Percentiles rank a stretch among this genome's conserved stretches.
Evolutionary conservation across 805 yeast genomes (phyloP).

Genomic region (Tetrapisispora arboricola): DNA sequence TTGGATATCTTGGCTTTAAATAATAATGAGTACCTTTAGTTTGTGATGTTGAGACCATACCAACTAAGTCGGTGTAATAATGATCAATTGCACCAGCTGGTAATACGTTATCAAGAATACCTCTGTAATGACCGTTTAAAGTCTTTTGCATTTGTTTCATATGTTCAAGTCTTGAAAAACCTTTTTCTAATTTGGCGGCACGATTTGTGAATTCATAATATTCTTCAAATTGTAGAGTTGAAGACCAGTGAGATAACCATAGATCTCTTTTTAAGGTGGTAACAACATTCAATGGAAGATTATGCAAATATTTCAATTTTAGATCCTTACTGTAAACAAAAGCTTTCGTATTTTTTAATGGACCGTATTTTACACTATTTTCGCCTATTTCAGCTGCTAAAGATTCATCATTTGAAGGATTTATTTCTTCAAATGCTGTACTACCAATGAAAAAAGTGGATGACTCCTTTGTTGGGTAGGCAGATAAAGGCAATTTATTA

Average conservation of each 20-base stretch:
- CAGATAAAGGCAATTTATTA: slow-evolving; percentile 46
- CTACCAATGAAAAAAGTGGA: slow-evolving; percentile 33
- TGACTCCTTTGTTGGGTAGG: slow-evolving; percentile 51
- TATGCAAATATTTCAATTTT: slow-evolving; percentile 52
- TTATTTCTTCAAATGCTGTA: slow-evolving; percentile 13
- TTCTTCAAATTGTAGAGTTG: slow-evolving; percentile 68
- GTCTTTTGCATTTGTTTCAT: slow-evolving; percentile 34
- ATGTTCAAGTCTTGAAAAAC: slow-evolving; percentile 77
- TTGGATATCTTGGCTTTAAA: slow-evolving; percentile 82
- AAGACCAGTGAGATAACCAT: slow-evolving; percentile 85
- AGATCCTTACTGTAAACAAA: slow-evolving; percentile 36
- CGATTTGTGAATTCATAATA: slow-evolving; percentile 68
- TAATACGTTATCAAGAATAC: slow-evolving; percentile 49
- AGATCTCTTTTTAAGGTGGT: slow-evolving; percentile 55
- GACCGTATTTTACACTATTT: slow-evolving; percentile 44
- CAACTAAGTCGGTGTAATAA: slow-evolving; percentile 82
- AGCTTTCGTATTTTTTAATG: slow-evolving; percentile 38
- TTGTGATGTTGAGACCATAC: slow-evolving; percentile 77
- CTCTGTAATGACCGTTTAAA: slow-evolving; percentile 40
- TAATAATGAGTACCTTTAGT: slow-evolving; percentile 33
- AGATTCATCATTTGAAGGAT: slow-evolving; percentile 13
- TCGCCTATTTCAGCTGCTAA: slow-evolving; percentile 34
- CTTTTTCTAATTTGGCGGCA: slow-evolving; percentile 58
- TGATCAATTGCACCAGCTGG: slow-evolving; percentile 47
- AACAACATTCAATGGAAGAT: slow-evolving; percentile 53